A percentile compares a stretch with the other conserved stretches of the same genome.
These are phyloP conservation scores for Chlorencoelia australis DNA, from an alignment of 2,329 filamentous ascomycete genomes.

Conservation along the genomic window DNA sequence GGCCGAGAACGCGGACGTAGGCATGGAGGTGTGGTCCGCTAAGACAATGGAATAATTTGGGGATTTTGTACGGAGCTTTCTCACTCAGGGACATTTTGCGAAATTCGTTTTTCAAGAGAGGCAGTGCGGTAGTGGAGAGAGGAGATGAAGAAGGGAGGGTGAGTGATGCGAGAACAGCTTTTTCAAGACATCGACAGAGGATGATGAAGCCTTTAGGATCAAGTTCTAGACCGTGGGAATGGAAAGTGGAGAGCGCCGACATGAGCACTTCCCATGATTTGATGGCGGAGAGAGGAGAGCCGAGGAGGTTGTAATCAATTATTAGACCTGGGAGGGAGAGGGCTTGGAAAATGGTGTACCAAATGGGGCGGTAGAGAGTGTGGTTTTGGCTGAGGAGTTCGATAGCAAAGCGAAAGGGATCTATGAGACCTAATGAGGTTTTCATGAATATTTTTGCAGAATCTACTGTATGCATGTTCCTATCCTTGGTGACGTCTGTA, in stretches of 20 bases:
- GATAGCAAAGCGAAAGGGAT: conserved; percentile 10
- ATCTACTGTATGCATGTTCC: not conserved
- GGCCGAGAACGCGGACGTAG: conserved; percentile 54
- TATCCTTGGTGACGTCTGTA: not conserved
- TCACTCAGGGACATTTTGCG: conserved; percentile 17
- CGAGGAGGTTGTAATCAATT: conserved; percentile 11
- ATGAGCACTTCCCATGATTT: conserved; percentile 19
- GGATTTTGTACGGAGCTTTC: conserved; percentile 10
- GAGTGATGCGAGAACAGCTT: conserved; percentile 17
- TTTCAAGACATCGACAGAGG: conserved; percentile 20
- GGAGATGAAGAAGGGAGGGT: not conserved
- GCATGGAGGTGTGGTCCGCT: conserved; percentile 40
- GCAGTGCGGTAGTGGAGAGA: conserved; percentile 17
- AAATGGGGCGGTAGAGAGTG: conserved; percentile 27
- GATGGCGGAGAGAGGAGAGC: conserved; percentile 17
- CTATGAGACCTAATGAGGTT: not conserved
- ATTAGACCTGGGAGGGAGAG: conserved; percentile 27
- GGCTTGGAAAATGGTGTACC: conserved; percentile 33
- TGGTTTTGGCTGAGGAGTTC: conserved; percentile 14
- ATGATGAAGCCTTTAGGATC: conserved; percentile 21
- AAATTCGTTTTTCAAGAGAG: conserved; percentile 25
- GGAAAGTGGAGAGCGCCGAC: conserved; percentile 18
- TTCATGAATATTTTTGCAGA: not conserved
- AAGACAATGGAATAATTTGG: conserved; percentile 34
- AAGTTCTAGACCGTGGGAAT: conserved; percentile 20